Percentiles rank a stretch among this genome's conserved stretches.
Conservation (phyloP, 257 asterid genomes). For the Nicotiana paniculata region DNA sequence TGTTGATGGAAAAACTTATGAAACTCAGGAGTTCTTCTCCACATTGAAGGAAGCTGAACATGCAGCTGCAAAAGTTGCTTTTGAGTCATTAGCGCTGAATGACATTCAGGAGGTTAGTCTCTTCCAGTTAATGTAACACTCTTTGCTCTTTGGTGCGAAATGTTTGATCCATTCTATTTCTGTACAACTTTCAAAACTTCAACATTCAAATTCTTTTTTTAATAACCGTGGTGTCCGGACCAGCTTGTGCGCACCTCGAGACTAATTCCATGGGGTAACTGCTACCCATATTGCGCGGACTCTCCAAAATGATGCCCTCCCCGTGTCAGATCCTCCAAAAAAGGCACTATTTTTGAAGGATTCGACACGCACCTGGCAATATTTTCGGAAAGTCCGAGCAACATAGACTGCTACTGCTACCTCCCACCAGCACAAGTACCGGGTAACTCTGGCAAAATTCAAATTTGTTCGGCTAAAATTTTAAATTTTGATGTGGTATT, state of each 20-base stretch:
- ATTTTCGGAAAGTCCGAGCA: no score
- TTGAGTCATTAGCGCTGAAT: conserved; percentile 38
- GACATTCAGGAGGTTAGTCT: conserved; percentile 54
- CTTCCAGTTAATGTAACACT: background rate
- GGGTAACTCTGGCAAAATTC: background rate
- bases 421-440: no score
- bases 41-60: conserved; percentile 80
- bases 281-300: no score
- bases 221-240: no score
- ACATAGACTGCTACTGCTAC: no score
- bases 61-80: conserved; percentile 79
- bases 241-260: no score
- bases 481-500: background rate
- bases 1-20: conserved; percentile 42
- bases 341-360: no score
- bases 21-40: conserved; percentile 36
- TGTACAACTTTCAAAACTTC: background rate
- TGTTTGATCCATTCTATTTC: background rate
- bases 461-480: background rate
- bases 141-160: background rate
- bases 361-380: no score
- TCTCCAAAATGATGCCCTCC: no score
- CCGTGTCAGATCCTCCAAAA: no score
- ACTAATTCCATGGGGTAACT: no score
- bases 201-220: no score